A percentile compares a stretch with the other conserved stretches of the same genome.
Evolutionary conservation across 805 yeast genomes (phyloP).

Genomic region (Diddensiella santjacobensis): DNA sequence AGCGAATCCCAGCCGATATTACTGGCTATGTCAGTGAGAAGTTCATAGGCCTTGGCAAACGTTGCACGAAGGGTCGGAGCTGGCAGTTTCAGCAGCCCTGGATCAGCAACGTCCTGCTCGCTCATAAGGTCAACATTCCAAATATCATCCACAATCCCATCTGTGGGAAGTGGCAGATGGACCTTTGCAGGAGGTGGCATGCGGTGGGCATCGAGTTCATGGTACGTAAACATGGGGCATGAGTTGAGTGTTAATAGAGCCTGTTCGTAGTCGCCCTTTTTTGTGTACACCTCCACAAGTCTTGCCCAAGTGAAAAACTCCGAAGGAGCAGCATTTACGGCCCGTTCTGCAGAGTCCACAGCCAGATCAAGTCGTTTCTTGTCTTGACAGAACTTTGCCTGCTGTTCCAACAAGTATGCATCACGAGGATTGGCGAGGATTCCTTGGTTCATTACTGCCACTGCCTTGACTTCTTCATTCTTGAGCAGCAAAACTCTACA

Average conservation of each 20-base stretch:
- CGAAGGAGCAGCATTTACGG: slow-evolving; percentile 67
- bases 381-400: slow-evolving; percentile 57
- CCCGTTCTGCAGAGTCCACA: slow-evolving; percentile 50
- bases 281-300: slow-evolving; percentile 57
- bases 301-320: slow-evolving; percentile 72
- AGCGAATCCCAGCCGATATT: slow-evolving; percentile 80
- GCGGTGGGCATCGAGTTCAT: slow-evolving; percentile 43
- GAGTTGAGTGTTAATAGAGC: slow-evolving; percentile 71
- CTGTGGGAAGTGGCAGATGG: slow-evolving; percentile 49
- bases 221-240: slow-evolving; percentile 61
- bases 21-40: slow-evolving; percentile 64
- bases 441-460: slow-evolving; percentile 40
- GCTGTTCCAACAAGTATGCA: slow-evolving; percentile 56
- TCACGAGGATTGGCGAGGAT: slow-evolving; percentile 47
- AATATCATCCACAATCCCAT: slow-evolving; percentile 48
- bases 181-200: slow-evolving; percentile 44
- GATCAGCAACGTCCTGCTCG: slow-evolving; percentile 41
- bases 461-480: slow-evolving; percentile 48
- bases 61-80: slow-evolving; percentile 51
- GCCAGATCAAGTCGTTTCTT: slow-evolving; percentile 57
- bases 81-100: slow-evolving; percentile 48
- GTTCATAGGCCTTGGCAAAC: slow-evolving; percentile 57
- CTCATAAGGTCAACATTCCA: slow-evolving; percentile 40
- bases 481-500: slow-evolving; percentile 40
- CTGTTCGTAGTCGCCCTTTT: slow-evolving; percentile 48